Evolutionary conservation across 768 basidiomycete species (phyloP), one percentile per base, ranked within the genome.

Genomic region (Amanita jacksonii): DNA sequence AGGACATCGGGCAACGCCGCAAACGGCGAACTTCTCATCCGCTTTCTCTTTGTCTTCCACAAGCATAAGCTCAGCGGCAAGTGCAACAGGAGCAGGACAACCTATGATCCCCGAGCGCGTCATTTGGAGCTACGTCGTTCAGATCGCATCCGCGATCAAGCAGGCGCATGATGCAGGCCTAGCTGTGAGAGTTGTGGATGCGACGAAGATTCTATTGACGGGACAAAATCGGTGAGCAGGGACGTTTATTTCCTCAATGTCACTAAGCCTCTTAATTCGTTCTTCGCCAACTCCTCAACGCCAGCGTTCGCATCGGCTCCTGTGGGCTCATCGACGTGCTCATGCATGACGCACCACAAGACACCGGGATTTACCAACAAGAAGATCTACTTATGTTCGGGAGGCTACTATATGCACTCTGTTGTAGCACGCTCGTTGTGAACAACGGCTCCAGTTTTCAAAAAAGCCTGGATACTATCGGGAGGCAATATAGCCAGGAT

Each of bases 71-170:
- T 18, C 31, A 15, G 13, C 30, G 20, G 20, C 12, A 10, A 20
- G 30, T 13, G 41, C 18, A 18, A 24, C 13, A 6, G 20, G 20
- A 22, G 38, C 20, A 39, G 20, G 22, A 56, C 25, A 51, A 49
- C 20, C 57, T 55, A 56, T 65, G 12, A 64, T 98, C 16, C 72
- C 85, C 0, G 96, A 99, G 59, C 71, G 81, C 13, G 79, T 81
- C 0, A 58, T 99, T 2, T 99, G 96, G 96, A 83, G 84, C 3
- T 97, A 92, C 56, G 77, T 96, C 38, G 74, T 90, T 16, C 96
- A 99, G 60, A 77, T 97, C 45, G 81, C 85, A 4, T 81, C 75
- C 49, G 93, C 88, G 1, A 77, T 98, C 61, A 90, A 85, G 62
- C 77, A 75, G 35, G 81, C 86, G 0, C 96, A 99, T 57, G 81